These are phyloP conservation scores for Takashimella tepidaria DNA, from an alignment of 1,284 basidiomycete species.

Conservation along the genomic window DNA sequence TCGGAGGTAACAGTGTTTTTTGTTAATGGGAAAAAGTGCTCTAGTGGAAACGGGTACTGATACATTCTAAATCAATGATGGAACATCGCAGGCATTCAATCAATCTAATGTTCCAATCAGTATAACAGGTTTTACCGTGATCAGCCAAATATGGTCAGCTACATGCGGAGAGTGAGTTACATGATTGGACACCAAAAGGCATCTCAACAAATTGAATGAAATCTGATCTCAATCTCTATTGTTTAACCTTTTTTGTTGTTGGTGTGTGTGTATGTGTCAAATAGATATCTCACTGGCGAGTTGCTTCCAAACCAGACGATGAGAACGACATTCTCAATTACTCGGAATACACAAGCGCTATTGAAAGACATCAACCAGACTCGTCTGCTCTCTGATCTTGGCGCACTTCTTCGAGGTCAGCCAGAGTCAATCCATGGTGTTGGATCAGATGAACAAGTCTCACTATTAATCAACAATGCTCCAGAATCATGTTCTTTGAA, in stretches of 20 bases:
- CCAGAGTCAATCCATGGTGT: background rate
- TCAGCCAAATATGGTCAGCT: background rate
- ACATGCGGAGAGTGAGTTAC: background rate
- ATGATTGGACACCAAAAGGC: too few species aligned
- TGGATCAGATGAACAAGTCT: background rate
- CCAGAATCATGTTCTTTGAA: background rate
- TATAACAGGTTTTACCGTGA: background rate
- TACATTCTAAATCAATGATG: too few species aligned
- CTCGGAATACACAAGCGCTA: background rate
- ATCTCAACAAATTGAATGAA: too few species aligned
- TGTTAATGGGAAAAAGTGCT: background rate
- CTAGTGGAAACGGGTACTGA: too few species aligned
- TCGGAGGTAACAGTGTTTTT: background rate
- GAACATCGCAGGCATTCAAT: background rate
- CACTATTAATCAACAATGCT: background rate
- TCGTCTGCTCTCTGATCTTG: background rate
- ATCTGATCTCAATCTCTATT: too few species aligned
- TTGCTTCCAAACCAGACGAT: background rate
- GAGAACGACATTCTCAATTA: background rate
- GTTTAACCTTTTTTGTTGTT: too few species aligned
- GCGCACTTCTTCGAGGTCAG: background rate
- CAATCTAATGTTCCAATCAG: background rate
- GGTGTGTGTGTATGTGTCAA: too few species aligned
- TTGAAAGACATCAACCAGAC: background rate
- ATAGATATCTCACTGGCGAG: background rate